Base-by-base conservation (phyloP, 352 stramenopile species). In the Phytophthora cactorum region DNA sequence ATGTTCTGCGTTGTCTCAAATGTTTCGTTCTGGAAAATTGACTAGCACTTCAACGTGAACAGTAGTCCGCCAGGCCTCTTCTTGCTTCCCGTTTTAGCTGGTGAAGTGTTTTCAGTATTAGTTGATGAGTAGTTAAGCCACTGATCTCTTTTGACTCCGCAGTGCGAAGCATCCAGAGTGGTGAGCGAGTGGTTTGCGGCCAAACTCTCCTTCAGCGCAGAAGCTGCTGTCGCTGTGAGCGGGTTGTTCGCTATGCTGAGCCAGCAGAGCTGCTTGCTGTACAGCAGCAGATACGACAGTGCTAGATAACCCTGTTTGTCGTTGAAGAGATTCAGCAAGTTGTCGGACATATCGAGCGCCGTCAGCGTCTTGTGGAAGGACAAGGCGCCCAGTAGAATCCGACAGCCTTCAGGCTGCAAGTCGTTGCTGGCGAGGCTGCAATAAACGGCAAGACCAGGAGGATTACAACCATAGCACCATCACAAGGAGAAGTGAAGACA, bases 291-390 rank as follows among this genome's bases (percentile, higher is more conserved):
- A 61, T 88, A 86, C 12, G 74, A 71, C n/a, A 92, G 61, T 0
- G 79, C 74, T 7, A 91, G 34, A 38, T 79, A 83, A 11, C 80
- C 84, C 34, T 81, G 62, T 44, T 82, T 78, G 27, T 89, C 72
- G 34, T 84, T 78, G 53, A 91, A 90, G 28, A 87, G 36, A 15
- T 60, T 73, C 38, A 90, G 54, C 63, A 83, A 59, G 31, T 89
- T 91, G 73, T 68, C 68, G 0, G 84, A 90, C 1, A 90, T 59
- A 55, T 92, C 76, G 25, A 90, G 75, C 4, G 78, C 68, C 0
- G 80, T 88, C 25, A 92, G 63, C 25, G 71, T 81, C 4, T 66
- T 76, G 36, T 92, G 82, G 59, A 91, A 82, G 1, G 78, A 67
- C 25, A 89, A 53, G 0, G 78, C 75, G 1, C 70, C 62, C 0